Evolutionary conservation across 345 rosid genomes (phyloP).

Genomic region (Syzygium aromaticum): DNA sequence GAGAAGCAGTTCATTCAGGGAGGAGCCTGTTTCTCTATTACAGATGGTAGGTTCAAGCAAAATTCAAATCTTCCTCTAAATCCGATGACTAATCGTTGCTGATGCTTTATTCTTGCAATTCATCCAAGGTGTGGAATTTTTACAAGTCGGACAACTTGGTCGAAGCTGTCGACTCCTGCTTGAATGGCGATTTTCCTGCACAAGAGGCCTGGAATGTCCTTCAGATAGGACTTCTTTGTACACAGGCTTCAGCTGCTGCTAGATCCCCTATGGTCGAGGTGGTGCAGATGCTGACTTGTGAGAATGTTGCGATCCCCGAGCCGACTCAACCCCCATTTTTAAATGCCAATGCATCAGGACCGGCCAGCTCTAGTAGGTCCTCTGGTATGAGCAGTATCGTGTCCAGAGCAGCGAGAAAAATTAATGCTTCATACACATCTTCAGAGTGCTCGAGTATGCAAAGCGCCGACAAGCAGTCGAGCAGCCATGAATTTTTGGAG

Average conservation of each 20-base stretch:
- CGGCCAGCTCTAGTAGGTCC: background rate
- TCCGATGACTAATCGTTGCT: background rate
- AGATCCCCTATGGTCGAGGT: constrained; percentile 56
- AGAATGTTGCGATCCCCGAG: constrained; percentile 20
- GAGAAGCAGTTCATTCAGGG: constrained; percentile 55
- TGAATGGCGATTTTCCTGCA: constrained; percentile 15
- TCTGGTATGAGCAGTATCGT: background rate
- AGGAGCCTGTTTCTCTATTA: constrained; percentile 44
- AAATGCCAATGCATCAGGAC: constrained; percentile 21
- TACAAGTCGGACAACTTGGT: constrained; percentile 28
- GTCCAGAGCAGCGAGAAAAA: background rate
- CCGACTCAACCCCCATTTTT: constrained; percentile 82
- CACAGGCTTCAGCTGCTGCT: constrained; percentile 43
- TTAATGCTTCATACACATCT: background rate
- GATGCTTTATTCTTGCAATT: background rate
- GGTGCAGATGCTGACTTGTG: constrained; percentile 35
- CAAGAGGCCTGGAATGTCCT: constrained; percentile 46
- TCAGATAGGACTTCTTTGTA: constrained; percentile 65
- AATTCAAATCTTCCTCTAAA: background rate
- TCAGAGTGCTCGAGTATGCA: background rate
- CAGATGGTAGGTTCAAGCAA: constrained; percentile 28
- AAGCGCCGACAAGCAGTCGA: background rate
- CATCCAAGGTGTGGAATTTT: constrained; percentile 57
- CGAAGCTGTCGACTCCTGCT: constrained; percentile 26
- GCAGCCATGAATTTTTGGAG: background rate